Evolutionary conservation across 768 basidiomycete species (phyloP).

Genomic region (Kwoniella newhampshirensis): DNA sequence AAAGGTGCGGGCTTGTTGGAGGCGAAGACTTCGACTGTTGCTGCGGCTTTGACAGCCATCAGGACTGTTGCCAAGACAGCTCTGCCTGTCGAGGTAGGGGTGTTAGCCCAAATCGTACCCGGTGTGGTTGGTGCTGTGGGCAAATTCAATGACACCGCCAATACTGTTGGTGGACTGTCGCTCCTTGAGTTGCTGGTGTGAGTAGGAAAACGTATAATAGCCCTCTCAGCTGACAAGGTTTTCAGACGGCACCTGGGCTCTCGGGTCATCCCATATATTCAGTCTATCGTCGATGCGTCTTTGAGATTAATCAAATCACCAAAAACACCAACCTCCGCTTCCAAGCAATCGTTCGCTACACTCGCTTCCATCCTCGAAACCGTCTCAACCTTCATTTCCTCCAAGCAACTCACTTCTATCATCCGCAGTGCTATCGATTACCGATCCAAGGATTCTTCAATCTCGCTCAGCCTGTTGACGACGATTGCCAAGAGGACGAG

Average conservation of each 20-base stretch:
- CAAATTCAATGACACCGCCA: slow-evolving; percentile 6
- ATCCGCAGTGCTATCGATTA: slow-evolving; percentile 31
- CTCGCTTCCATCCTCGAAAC: slow-evolving; percentile 69
- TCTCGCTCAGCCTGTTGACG: slow-evolving; percentile 59
- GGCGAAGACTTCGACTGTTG: slow-evolving; percentile 54
- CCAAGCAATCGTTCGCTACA: slow-evolving; percentile 45
- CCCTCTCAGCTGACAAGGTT: not conserved
- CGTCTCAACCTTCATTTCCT: slow-evolving; percentile 69
- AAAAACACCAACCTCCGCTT: slow-evolving; percentile 16
- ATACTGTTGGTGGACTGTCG: slow-evolving; percentile 16
- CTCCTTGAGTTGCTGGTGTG: slow-evolving; percentile 63
- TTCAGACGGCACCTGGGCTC: slow-evolving; percentile 76
- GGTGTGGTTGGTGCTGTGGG: slow-evolving; percentile 56
- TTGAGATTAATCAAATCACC: slow-evolving; percentile 46
- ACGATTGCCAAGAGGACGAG: slow-evolving; percentile 70
- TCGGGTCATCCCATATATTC: slow-evolving; percentile 81
- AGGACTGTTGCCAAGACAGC: slow-evolving; percentile 63
- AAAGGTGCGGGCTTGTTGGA: slow-evolving; percentile 59
- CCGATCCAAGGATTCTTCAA: slow-evolving; percentile 19
- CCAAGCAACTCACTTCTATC: slow-evolving; percentile 42
- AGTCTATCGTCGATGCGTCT: slow-evolving; percentile 65
- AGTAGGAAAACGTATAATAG: slow-evolving; percentile 57
- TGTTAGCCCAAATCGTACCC: slow-evolving; percentile 64
- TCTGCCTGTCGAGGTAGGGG: slow-evolving; percentile 65
- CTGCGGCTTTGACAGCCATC: slow-evolving; percentile 66